Evolutionary conservation across 73 alveolate species (phyloP).

Genomic region (Paramecium sexaurelia): DNA sequence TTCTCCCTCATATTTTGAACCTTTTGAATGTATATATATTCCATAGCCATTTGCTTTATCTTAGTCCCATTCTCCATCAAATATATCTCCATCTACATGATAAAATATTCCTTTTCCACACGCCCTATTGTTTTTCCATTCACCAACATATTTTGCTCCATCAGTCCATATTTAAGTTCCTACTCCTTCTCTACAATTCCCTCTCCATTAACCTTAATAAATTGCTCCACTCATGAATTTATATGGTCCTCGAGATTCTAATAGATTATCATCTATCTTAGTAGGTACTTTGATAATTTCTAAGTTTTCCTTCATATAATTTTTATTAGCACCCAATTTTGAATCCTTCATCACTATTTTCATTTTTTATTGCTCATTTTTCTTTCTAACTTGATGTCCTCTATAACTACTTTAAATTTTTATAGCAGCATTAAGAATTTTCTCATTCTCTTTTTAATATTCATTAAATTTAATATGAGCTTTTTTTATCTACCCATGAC

Average conservation of each 20-base stretch:
- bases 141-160: slow-evolving; percentile 73
- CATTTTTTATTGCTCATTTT: background rate
- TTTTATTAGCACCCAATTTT: background rate
- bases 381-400: slow-evolving; percentile 14
- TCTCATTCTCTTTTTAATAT: background rate
- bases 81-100: slow-evolving; percentile 70
- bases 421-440: slow-evolving; percentile 18
- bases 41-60: slow-evolving; percentile 77
- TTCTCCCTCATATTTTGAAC: slow-evolving; percentile 76
- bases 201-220: slow-evolving; percentile 75
- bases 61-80: slow-evolving; percentile 69
- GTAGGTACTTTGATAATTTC: slow-evolving; percentile 47
- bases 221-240: slow-evolving; percentile 74
- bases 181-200: slow-evolving; percentile 63
- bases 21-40: slow-evolving; percentile 74
- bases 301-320: slow-evolving; percentile 40
- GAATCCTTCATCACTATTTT: slow-evolving; percentile 67
- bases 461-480: background rate
- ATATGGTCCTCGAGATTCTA: slow-evolving; percentile 76
- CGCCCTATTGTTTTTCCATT: slow-evolving; percentile 71
- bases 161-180: slow-evolving; percentile 68
- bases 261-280: background rate
- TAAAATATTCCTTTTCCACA: slow-evolving; percentile 70
- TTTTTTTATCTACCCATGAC: background rate
- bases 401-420: background rate